Base-by-base conservation (phyloP, 179 eudicot genomes). In the Corrigiola litoralis region DNA sequence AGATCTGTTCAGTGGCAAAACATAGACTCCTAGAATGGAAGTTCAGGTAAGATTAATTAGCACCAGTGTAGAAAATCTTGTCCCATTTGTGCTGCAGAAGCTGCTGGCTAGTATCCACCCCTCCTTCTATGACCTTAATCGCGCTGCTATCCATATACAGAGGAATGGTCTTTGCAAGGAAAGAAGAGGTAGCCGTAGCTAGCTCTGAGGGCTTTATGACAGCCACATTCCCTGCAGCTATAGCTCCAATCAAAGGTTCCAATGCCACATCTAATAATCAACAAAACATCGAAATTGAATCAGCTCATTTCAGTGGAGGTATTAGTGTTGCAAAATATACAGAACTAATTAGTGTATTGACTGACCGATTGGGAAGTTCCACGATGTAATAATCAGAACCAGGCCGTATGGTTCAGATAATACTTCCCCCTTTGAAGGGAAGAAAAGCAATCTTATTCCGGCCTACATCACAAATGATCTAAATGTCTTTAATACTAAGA, bases 1-100 rank as follows among this genome's bases (percentile, higher is more conserved):
- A 20, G 1, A 13, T 14, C 4, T 20, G 47, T 42, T 14, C 1
- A 42, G 5, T 16, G 5, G 20, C 47, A 17, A 42, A 13, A 13
- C 47, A 42, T 42, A 42, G 14, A 38, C 2, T 1, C 44, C 13
- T 11, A n/a, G n/a, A n/a, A n/a, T n/a, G n/a, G n/a, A n/a, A n/a
- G n/a, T n/a, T n/a, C n/a, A n/a, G n/a, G n/a, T n/a, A n/a, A n/a
- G n/a, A n/a, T n/a, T n/a, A n/a, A n/a, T n/a, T n/a, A 32, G 4
- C 28, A 87, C 99, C 97, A 24, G 99, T 94, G 75, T 84, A 94
- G 74, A 94, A 94, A 31, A 94, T 88, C 72, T 90, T 90, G 84
- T 90, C 97, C 99, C 99, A 94, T 76, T 76, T 82, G 40, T 79
- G 79, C 60, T 85, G 79, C 55, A 94, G 63, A 36, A 94, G 82